Base-by-base conservation (phyloP, 208 protist genomes). In the Trypanosoma theileri region DNA sequence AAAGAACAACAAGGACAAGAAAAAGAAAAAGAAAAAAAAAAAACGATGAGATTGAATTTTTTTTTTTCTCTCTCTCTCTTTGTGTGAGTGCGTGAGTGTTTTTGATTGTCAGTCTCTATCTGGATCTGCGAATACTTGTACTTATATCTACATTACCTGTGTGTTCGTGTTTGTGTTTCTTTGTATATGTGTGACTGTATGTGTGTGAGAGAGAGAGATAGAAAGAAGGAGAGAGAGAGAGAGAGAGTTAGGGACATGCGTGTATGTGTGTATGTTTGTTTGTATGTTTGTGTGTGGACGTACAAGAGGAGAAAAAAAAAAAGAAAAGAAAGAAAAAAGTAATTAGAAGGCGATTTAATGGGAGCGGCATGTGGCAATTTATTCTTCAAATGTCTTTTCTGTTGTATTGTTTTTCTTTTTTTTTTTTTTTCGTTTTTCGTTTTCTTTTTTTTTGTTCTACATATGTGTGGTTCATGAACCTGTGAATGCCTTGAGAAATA, bases 381-480 rank as follows among this genome's bases (percentile, higher is more conserved):
- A n/a, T 51, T 46, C 48, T 16, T 40, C 28, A 28, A 19, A 40
- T 50, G 24, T 22, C 24, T 68, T 48, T 51, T 48, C 44, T 53
- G 1, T 53, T 61, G 22, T 17, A 16, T 60, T 63, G 50, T 40
- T 17, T 45, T 57, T 46, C 40, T 45, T 46, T 4, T 1, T 10
- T 16, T 31, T 7, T 65, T 42, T 4, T 28, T 48, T 56, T 35
- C 44, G 45, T 46, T 59, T 24, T 59, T n/a, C 22, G 8, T 52
- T 22, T 28, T 48, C 54, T 35, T 55, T 55, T 46, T 59, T 24
- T 59, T n/a, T 44, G 8, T 52, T 22, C 9, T 12, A 40, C 16
- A 22, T 4, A 35, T 24, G 9, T 16, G n/a, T 60, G n/a, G 13
- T 21, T 0, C n/a, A 44, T 50, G 35, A 28, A 19, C 19, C 50